Percentiles rank a stretch among this genome's conserved stretches.
Conservation (phyloP, 2,329 filamentous ascomycete species). For the Fusarium piperis region DNA sequence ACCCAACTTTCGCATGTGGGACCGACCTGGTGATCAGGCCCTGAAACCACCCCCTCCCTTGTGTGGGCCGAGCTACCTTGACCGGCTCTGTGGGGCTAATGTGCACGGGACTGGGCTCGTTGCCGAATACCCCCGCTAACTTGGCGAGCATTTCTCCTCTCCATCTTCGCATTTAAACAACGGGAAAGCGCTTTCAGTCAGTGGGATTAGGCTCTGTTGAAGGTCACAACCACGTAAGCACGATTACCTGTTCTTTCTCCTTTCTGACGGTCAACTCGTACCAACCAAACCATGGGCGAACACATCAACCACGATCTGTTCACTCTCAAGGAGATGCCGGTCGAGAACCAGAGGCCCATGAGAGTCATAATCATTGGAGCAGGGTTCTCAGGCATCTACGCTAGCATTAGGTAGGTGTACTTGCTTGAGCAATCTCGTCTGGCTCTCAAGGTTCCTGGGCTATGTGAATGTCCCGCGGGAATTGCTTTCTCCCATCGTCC, state of each 20-base stretch:
- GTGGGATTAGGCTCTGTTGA: background rate
- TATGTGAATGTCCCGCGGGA: too few species aligned
- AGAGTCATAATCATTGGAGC: conserved; percentile 14
- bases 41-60: background rate
- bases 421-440: background rate
- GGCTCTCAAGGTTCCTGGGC: background rate
- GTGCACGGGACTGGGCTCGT: background rate
- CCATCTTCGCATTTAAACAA: background rate
- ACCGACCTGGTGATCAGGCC: background rate
- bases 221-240: background rate
- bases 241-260: background rate
- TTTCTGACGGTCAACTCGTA: background rate
- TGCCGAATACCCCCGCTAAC: background rate
- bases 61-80: background rate
- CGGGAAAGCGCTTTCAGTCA: background rate
- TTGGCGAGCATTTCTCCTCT: background rate
- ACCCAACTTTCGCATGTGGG: background rate
- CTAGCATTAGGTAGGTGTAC: conserved; percentile 6
- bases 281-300: background rate
- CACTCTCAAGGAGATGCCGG: conserved; percentile 4
- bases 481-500: too few species aligned
- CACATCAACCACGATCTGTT: background rate
- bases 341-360: conserved; percentile 19
- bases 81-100: background rate
- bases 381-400: conserved; percentile 19